Evolutionary conservation across 352 stramenopile genomes (phyloP).

Genomic region (Peronospora farinosa): DNA sequence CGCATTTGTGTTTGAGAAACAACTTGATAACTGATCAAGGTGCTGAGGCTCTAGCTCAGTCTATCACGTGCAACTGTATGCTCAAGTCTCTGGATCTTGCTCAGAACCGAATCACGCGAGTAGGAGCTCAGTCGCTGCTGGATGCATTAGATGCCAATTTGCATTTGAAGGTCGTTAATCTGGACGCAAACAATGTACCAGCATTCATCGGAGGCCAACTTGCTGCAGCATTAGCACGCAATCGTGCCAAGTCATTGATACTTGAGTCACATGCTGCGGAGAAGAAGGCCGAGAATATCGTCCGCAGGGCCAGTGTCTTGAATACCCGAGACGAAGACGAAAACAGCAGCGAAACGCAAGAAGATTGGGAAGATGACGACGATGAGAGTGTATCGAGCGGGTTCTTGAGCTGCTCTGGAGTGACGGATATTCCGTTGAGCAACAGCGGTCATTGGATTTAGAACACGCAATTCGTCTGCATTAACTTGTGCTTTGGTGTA

Average conservation of each 20-base stretch:
- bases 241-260: conserved; percentile 40
- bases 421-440: conserved; percentile 29
- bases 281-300: conserved; percentile 37
- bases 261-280: conserved; percentile 40
- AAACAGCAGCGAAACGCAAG: conserved; percentile 12
- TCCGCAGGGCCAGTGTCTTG: conserved; percentile 25
- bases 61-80: conserved; percentile 55
- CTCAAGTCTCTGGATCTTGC: conserved; percentile 57
- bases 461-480: neutral
- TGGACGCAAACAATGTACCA: conserved; percentile 51
- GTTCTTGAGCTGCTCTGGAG: conserved; percentile 53
- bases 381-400: conserved; percentile 40
- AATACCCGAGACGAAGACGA: conserved; percentile 17
- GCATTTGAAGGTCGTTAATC: conserved; percentile 51
- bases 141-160: conserved; percentile 63
- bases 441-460: conserved; percentile 44
- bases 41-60: conserved; percentile 41
- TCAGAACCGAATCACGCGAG: conserved; percentile 49
- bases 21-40: conserved; percentile 62
- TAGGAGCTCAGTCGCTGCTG: conserved; percentile 42
- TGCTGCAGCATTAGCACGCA: conserved; percentile 41
- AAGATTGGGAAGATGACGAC: conserved; percentile 24
- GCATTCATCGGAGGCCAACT: conserved; percentile 42
- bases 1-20: conserved; percentile 45
- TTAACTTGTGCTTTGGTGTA: too few species aligned